Evolutionary conservation across 192 early-diverging fungal species (phyloP).

Genomic region (Entrophospora sp.): DNA sequence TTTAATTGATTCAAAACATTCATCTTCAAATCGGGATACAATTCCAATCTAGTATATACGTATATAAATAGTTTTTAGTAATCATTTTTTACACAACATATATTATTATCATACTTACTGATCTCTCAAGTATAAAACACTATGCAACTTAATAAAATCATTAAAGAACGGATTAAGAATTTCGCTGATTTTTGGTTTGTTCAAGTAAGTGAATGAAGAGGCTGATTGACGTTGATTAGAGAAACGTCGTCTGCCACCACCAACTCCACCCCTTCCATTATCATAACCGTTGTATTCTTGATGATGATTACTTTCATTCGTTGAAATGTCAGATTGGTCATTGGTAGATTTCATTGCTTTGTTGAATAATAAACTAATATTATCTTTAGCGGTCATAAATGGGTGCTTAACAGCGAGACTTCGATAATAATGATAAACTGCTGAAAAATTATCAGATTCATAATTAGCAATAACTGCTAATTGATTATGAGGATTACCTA

Average conservation of each 20-base stretch:
- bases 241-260: constrained; percentile 23
- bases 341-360: constrained; percentile 21
- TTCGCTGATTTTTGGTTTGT: constrained; percentile 23
- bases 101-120: constrained; percentile 21
- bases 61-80: neutral
- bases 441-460: constrained; percentile 35
- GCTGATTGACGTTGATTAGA: constrained; percentile 12
- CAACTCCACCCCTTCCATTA: no score
- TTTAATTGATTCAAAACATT: constrained; percentile 10
- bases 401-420: constrained; percentile 39
- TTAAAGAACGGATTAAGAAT: constrained; percentile 24
- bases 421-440: constrained; percentile 40
- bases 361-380: constrained; percentile 33
- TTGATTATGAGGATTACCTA: constrained; percentile 67
- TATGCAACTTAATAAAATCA: constrained; percentile 32
- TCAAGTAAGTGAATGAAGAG: neutral
- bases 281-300: constrained; percentile 23
- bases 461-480: constrained; percentile 63
- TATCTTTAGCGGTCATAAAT: constrained; percentile 40
- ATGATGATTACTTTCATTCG: neutral
- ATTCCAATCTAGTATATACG: constrained; percentile 12
- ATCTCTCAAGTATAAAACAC: constrained; percentile 27
- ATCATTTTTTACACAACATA: constrained; percentile 6
- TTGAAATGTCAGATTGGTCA: constrained; percentile 17
- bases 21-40: constrained; percentile 4